Conservation (phyloP, 371 early-diverging fungal genomes). For the Rhizomucor miehei region DNA sequence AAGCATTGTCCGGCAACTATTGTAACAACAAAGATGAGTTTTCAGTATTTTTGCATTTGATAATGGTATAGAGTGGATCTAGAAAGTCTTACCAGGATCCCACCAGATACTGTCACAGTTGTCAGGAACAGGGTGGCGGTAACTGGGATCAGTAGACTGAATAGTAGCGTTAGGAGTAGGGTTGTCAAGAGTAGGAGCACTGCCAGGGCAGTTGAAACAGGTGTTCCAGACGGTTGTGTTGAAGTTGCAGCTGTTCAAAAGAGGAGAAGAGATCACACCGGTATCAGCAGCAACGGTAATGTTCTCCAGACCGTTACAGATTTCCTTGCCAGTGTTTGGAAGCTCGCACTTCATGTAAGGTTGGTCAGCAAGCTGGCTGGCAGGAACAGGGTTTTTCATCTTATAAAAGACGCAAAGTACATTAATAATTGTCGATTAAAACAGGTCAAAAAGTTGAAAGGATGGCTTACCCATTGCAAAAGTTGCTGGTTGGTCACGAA, state of each 20-base stretch:
- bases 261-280: conserved; percentile 39
- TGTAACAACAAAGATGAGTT: neutral
- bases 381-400: conserved; percentile 71
- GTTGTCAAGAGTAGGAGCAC: conserved; percentile 46
- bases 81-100: conserved; percentile 52
- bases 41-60: too few species aligned
- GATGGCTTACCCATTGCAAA: conserved; percentile 47
- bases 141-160: conserved; percentile 32
- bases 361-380: conserved; percentile 51
- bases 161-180: conserved; percentile 51
- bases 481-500: conserved; percentile 67
- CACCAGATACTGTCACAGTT: conserved; percentile 74
- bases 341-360: conserved; percentile 58
- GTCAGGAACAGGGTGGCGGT: conserved; percentile 57
- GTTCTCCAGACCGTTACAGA: conserved; percentile 72
- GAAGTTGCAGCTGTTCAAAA: conserved; percentile 57
- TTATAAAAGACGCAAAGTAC: conserved; percentile 4
- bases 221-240: conserved; percentile 53
- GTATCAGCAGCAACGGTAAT: conserved; percentile 33
- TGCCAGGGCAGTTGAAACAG: conserved; percentile 65
- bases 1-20: conserved; percentile 50
- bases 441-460: neutral
- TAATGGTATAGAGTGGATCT: neutral
- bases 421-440: neutral
- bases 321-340: conserved; percentile 65